Conservation (phyloP, 768 basidiomycete species). For the Boletus tylopilopsis region DNA sequence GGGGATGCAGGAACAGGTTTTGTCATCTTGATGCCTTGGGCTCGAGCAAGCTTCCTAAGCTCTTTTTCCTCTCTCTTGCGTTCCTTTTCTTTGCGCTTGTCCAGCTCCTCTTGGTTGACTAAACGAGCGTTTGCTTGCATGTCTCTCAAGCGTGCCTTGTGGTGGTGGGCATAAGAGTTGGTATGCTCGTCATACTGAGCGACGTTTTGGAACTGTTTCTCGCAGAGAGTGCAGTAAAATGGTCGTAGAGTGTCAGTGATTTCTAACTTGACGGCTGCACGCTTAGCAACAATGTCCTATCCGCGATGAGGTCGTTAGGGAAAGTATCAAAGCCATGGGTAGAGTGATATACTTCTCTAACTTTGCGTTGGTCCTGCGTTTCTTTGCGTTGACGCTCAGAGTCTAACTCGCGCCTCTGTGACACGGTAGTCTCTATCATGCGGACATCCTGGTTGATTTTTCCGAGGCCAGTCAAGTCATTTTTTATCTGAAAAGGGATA, state of each 20-base stretch:
- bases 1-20: slow-evolving; percentile 27
- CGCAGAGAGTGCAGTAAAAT: slow-evolving; percentile 81
- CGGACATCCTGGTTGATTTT: slow-evolving; percentile 75
- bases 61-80: slow-evolving; percentile 83
- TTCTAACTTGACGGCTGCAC: slow-evolving; percentile 62
- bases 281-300: slow-evolving; percentile 63
- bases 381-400: slow-evolving; percentile 81
- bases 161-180: slow-evolving; percentile 85
- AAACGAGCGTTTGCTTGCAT: slow-evolving; percentile 74
- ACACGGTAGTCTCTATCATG: slow-evolving; percentile 83
- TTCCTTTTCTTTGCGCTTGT: slow-evolving; percentile 82
- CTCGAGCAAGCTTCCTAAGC: slow-evolving; percentile 77
- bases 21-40: slow-evolving; percentile 69
- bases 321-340: neutral
- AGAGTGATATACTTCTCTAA: slow-evolving; percentile 55
- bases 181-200: slow-evolving; percentile 89
- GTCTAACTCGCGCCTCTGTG: slow-evolving; percentile 74
- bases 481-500: slow-evolving; percentile 76
- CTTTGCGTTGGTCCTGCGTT: slow-evolving; percentile 69
- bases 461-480: slow-evolving; percentile 74
- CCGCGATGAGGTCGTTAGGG: slow-evolving; percentile 3
- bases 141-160: slow-evolving; percentile 76
- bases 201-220: slow-evolving; percentile 84
- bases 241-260: slow-evolving; percentile 63
- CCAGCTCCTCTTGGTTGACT: slow-evolving; percentile 63